A percentile compares a stretch with the other conserved stretches of the same genome.
Conservation (phyloP, 441 rosid genomes). For the Erodium trifolium region DNA sequence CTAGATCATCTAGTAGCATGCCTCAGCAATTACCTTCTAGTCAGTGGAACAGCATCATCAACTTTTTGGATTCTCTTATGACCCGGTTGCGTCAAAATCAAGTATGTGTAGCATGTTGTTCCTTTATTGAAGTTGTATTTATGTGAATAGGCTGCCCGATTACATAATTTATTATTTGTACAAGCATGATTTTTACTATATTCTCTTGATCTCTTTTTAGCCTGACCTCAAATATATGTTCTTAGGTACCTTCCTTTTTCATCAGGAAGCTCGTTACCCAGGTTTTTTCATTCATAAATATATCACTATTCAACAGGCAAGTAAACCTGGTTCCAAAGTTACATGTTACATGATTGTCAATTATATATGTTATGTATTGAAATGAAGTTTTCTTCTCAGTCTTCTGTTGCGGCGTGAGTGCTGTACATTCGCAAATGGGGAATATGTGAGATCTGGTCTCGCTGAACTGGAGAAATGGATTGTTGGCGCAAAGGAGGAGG, state of each 20-base stretch:
- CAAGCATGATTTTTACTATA: no score
- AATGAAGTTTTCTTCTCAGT: conserved; percentile 31
- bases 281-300: conserved; percentile 92
- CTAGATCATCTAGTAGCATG: conserved; percentile 40
- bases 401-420: conserved; percentile 96
- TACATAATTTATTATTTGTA: background rate
- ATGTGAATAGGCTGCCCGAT: background rate
- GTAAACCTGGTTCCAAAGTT: conserved; percentile 5
- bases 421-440: conserved; percentile 97
- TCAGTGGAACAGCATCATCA: conserved; percentile 90
- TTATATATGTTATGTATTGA: conserved; percentile 14
- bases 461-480: conserved; percentile 98
- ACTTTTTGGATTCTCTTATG: conserved; percentile 89
- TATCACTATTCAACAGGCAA: conserved; percentile 93
- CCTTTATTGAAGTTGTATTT: conserved; percentile 4
- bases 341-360: conserved; percentile 5
- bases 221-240: conserved; percentile 21
- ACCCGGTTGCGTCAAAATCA: conserved; percentile 64
- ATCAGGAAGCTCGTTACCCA: conserved; percentile 93
- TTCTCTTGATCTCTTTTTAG: background rate
- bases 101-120: conserved; percentile 38
- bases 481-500: conserved; percentile 70
- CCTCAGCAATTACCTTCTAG: conserved; percentile 56
- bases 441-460: conserved; percentile 92
- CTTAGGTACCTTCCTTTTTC: conserved; percentile 92